Evolutionary conservation across 2,329 filamentous ascomycete genomes (phyloP), one percentile per base, ranked within the genome.

Genomic region (Rutstroemia sp.): DNA sequence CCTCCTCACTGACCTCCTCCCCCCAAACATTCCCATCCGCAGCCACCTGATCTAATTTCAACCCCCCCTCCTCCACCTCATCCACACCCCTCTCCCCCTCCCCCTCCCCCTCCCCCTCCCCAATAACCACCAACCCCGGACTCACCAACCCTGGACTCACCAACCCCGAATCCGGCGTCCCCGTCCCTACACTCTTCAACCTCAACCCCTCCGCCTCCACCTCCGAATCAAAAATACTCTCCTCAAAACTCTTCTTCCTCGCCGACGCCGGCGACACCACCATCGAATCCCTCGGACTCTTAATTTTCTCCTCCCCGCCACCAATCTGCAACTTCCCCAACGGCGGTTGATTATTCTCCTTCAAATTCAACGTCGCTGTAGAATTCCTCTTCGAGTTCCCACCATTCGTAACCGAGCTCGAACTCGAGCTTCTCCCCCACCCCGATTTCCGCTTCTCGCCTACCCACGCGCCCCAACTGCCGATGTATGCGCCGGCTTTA

Each of bases 371-470:
- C 1, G 42, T 48, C 39, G 48, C 42, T 18, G n/a, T 49, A 10
- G 52, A 59, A 49, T 52, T 56, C n/a, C 25, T 61, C 23, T 64
- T 57, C 10, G 66, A 66, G 64, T 64, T 69, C 0, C 66, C 65
- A 7, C 53, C 52, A 67, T 85, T 88, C 61, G 86, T 78, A 73
- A 91, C 92, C 73, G 94, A 87, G 50, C 85, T 85, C 1, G 84
- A 83, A 1, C 83, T 82, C 85, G 84, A 88, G 63, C 83, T 61
- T 21, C 65, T 56, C 10, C 67, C 67, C 67, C 66, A 70, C 0
- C 66, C 67, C 5, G 57, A 51, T 66, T 86, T 88, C 61, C 86
- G 78, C 74, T 92, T 92, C 73, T 94, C 88, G 50, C 85, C 85
- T 1, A 85, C 83, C 85, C 85, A 88, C 0, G 76, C 72, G 1